Base-by-base conservation (phyloP, 2,329 filamentous ascomycete genomes). In the Aspergillus sp. region DNA sequence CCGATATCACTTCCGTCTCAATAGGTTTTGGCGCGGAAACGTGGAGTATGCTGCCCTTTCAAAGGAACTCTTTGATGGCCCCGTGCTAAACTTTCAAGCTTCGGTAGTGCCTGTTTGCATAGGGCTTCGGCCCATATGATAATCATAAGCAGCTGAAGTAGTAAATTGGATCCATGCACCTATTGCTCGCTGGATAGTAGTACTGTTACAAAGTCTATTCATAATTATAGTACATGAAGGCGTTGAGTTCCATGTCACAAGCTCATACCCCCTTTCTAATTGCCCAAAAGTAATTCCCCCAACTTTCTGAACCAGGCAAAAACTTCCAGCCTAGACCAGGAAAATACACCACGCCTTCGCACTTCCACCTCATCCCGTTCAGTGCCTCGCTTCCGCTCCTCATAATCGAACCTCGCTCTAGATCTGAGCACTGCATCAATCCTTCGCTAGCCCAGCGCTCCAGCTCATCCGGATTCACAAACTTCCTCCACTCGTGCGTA, bases 261-360 rank as follows among this genome's bases (percentile, higher is more conserved):
- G 38, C 22, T 28, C 34, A 74, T 51, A 72, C 30, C 28, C 78
- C 79, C 74, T 82, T 89, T 78, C 89, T 86, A 48, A 97, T 88
- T 8, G 87, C 95, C 76, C 97, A 96, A 77, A 99, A 98, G 80
- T 98, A 99, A 77, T 99, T 99, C 9, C 94, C 94, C 72, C 92
- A 87, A 72, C 87, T 87, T 80, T 98, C 94, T 70, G 92, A 91
- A 3, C 92, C 91, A 25, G 79, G 76, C 4, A 97, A 88, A 75
- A 92, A 87, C 79, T 85, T 93, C 95, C 95, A 98, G 3, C 95
- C 95, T 49, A 97, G 60, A 0, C 92, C 93, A 0, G 95, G 95
- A 58, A 98, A 84, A 81, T 97, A 99, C 52, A 97, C 83, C 8
- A 96, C 92, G 0, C 95, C 95, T 83, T 91, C 88, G 64, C 69